A percentile compares a stretch with the other conserved stretches of the same genome.
phyloP scores from a whole-genome alignment of 441 rosid genomes.

The Aquilaria agallochum region DNA sequence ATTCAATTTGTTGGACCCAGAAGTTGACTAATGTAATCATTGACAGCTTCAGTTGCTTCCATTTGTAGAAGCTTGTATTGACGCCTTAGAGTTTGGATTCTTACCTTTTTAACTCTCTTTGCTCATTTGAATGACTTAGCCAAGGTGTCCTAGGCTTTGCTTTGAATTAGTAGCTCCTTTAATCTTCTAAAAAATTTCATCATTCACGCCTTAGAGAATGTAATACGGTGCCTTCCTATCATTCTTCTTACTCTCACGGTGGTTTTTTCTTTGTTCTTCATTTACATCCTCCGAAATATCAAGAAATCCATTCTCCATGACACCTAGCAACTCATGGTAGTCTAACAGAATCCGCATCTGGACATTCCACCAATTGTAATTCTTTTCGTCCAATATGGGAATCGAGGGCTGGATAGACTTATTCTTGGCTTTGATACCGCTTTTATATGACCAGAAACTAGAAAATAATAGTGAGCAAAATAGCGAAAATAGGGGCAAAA shows the following conservation, averaged over 20 bases:
- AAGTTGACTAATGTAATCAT: not conserved
- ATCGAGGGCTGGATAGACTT: not conserved
- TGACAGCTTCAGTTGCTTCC: not conserved
- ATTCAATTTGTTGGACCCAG: not conserved
- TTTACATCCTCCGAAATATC: not conserved
- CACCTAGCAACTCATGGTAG: conserved; percentile 1
- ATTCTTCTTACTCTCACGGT: not conserved
- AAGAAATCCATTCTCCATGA: conserved; percentile 4
- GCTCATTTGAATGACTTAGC: not conserved
- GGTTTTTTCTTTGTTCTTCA: not conserved
- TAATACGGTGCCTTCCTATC: not conserved
- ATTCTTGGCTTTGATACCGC: not conserved
- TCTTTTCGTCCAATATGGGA: conserved; percentile 9
- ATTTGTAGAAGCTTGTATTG: not conserved
- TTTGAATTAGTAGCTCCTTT: no score
- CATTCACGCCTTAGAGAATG: not conserved
- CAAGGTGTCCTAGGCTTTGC: no score
- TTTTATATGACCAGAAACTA: no score
- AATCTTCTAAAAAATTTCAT: not conserved
- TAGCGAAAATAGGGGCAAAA: no score
- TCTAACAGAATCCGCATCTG: conserved; percentile 2
- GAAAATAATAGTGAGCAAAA: not conserved
- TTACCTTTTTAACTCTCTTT: not conserved
- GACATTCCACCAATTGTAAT: conserved; percentile 1
- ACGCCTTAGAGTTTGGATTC: not conserved